Base-by-base conservation (phyloP, 768 basidiomycete genomes). In the Podaxis sp. region DNA sequence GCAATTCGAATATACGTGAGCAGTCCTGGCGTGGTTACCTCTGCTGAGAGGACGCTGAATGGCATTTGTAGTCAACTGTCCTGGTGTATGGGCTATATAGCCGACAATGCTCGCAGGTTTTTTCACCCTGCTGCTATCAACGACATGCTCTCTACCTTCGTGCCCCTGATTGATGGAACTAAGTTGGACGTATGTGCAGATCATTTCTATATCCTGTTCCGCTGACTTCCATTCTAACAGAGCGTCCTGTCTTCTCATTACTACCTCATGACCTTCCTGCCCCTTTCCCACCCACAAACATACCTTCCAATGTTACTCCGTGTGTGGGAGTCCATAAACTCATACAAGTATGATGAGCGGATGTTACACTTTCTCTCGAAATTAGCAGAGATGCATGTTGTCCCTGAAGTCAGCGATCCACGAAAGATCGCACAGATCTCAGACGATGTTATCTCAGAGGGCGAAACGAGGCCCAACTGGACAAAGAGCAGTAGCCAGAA, bases 251-350 rank as follows among this genome's bases (percentile, higher is more conserved):
- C 91, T 12, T 87, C 91, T 3, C 92, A 96, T 73, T 92, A 90
- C 69, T 94, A 92, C 75, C 78, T 95, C 69, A 81, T 90, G 66
- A 90, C 90, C 38, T 96, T 95, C 76, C 81, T 96, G 54, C 94
- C 94, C 2, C 79, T 91, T 63, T 85, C 86, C 5, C 93, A 94
- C 70, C 93, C 93, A 36, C 90, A 94, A 75, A 83, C 84, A 50
- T 95, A 94, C 79, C 81, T 87, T 58, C 89, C 85, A 57, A 89
- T 90, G 83, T 80, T 94, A 58, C 91, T 95, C 77, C 87, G 89
- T 58, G 70, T 94, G 51, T 96, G 93, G 92, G 88, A 91, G 74
- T 89, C 91, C 12, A 79, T 96, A 69, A 94, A 94, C 76, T 93
- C 91, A 61, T 91, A 91, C 73, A 84, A 88, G 74, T 95, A 87